Conservation (phyloP, 2,329 filamentous ascomycete species). For the Hymenoscyphus repandus region DNA sequence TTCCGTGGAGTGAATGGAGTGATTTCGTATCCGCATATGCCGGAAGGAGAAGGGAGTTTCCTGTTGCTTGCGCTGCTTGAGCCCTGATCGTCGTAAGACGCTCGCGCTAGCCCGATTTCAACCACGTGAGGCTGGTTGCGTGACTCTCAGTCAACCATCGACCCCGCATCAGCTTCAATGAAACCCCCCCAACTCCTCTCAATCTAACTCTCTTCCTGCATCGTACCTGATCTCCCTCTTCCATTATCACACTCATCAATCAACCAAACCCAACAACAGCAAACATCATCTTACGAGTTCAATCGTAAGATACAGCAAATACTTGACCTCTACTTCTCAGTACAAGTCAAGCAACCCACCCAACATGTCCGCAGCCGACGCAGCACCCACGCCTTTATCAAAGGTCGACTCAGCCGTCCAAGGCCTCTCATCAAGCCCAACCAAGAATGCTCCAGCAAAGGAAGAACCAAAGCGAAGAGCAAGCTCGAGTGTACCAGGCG, state of each 20-base stretch:
- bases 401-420: constrained; percentile 92
- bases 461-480: constrained; percentile 57
- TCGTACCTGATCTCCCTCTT: constrained; percentile 21
- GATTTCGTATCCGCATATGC: background rate
- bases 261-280: constrained; percentile 1
- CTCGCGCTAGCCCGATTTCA: background rate
- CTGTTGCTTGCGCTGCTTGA: background rate
- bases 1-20: background rate
- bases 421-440: constrained; percentile 64
- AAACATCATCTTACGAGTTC: constrained; percentile 13
- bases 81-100: background rate
- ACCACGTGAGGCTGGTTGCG: constrained; percentile 6
- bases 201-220: constrained; percentile 10
- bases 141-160: background rate
- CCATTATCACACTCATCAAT: constrained; percentile 1
- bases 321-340: constrained; percentile 12
- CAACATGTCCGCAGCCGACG: constrained; percentile 48
- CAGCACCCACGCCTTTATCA: constrained; percentile 51
- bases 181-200: constrained; percentile 1
- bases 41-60: background rate
- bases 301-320: constrained; percentile 14
- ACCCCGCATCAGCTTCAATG: constrained; percentile 8
- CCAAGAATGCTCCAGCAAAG: constrained; percentile 52
- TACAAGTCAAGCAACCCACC: constrained; percentile 10
- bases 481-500: constrained; percentile 68